Conservation (phyloP, 306 rosid genomes). For the Inga leiocalycina region DNA sequence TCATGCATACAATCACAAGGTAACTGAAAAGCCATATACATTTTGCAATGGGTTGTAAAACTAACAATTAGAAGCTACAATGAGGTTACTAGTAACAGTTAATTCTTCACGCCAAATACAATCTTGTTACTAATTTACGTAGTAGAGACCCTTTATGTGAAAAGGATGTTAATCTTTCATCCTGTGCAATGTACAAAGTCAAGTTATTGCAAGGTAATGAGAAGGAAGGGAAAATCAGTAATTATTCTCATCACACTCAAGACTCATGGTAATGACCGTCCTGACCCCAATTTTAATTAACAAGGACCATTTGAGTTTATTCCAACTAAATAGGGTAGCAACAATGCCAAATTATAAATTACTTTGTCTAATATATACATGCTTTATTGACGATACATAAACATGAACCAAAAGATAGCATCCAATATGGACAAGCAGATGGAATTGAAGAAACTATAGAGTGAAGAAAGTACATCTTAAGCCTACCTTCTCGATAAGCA, state of each 20-base stretch:
- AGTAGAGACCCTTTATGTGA: neutral
- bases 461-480: slow-evolving; percentile 7
- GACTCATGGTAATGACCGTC: neutral
- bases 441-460: slow-evolving; percentile 17
- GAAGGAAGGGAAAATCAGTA: neutral
- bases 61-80: neutral
- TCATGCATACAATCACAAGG: slow-evolving; percentile 11
- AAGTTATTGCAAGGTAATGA: slow-evolving; percentile 16
- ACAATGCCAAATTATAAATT: neutral
- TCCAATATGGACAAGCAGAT: slow-evolving; percentile 25
- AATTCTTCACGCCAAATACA: slow-evolving; percentile 12
- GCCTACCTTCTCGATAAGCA: slow-evolving; percentile 75
- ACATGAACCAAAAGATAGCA: neutral
- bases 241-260: slow-evolving; percentile 1
- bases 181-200: slow-evolving; percentile 3
- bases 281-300: neutral
- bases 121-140: slow-evolving; percentile 10
- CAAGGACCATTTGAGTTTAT: neutral
- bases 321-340: neutral
- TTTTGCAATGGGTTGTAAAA: neutral
- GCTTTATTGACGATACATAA: neutral
- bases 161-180: neutral
- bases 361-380: neutral
- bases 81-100: neutral
- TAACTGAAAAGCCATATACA: slow-evolving; percentile 11